Evolutionary conservation across 208 protist species (phyloP).

Genomic region (Phytomonas sp.): DNA sequence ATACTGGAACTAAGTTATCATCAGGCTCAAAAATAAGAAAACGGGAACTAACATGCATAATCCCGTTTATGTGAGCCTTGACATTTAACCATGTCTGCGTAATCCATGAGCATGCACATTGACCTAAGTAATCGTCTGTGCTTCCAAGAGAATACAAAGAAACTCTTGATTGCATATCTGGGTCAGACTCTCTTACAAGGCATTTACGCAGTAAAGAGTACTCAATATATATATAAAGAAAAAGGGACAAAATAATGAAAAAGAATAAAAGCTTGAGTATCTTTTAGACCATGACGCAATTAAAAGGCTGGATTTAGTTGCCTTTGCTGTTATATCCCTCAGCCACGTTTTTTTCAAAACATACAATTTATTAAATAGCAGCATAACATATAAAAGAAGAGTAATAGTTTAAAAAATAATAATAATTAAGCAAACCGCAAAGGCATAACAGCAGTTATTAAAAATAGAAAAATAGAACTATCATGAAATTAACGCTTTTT

Average conservation of each 20-base stretch:
- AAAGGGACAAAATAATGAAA: not conserved
- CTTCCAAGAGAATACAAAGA: constrained; percentile 17
- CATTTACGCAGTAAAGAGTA: not conserved
- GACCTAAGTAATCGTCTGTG: constrained; percentile 15
- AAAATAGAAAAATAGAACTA: not conserved
- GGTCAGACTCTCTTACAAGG: not conserved
- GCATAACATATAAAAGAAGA: not conserved
- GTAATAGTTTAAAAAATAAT: not conserved
- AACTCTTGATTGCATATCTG: constrained; percentile 5
- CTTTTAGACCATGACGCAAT: not conserved
- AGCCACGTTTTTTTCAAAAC: not conserved
- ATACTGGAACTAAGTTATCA: not conserved
- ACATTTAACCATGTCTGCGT: constrained; percentile 8
- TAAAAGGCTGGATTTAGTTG: not conserved
- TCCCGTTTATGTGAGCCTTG: constrained; percentile 7
- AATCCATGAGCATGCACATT: constrained; percentile 1
- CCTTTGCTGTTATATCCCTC: not conserved
- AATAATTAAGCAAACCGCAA: not conserved
- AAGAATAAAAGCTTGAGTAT: not conserved
- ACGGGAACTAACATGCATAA: constrained; percentile 12
- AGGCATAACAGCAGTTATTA: not conserved
- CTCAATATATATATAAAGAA: too few species aligned
- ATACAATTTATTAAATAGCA: not conserved
- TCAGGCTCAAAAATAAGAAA: constrained; percentile 15
- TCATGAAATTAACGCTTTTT: not conserved